These are phyloP conservation scores for Quercus rubra DNA, from an alignment of 306 rosid genomes.

Conservation along the genomic window DNA sequence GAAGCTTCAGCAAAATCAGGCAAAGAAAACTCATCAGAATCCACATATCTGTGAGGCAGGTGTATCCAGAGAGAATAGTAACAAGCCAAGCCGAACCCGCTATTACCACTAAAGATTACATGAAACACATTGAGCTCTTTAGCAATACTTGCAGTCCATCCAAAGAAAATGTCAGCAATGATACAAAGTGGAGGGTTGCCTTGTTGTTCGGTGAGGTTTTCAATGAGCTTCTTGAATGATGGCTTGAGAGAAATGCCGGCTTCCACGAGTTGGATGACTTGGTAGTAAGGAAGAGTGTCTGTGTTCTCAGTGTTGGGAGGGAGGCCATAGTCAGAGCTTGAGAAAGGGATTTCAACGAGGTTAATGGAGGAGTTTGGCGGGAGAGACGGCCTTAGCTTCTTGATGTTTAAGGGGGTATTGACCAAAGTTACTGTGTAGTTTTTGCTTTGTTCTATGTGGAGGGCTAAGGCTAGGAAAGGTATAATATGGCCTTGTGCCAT, in stretches of 20 bases:
- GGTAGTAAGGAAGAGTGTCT: constrained; percentile 48
- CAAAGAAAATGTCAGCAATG: constrained; percentile 61
- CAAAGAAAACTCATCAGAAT: constrained; percentile 23
- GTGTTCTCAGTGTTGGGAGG: constrained; percentile 62
- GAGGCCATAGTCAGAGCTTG: constrained; percentile 42
- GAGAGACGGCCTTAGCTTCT: constrained; percentile 38
- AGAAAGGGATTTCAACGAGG: constrained; percentile 46
- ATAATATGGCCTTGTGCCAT: constrained; percentile 77
- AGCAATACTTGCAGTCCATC: constrained; percentile 57
- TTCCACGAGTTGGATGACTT: constrained; percentile 44
- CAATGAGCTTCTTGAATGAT: constrained; percentile 32
- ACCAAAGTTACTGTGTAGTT: constrained; percentile 28
- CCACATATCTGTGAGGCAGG: constrained; percentile 43
- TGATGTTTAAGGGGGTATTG: constrained; percentile 49
- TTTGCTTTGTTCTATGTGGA: constrained; percentile 28
- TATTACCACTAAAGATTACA: constrained; percentile 32
- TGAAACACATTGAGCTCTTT: constrained; percentile 48
- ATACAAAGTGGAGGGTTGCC: constrained; percentile 28
- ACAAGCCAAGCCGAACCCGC: constrained; percentile 60
- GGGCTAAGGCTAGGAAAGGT: constrained; percentile 55
- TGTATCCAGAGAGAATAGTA: constrained; percentile 60
- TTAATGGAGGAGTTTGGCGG: constrained; percentile 44
- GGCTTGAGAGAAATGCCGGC: constrained; percentile 43
- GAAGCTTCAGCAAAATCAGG: constrained; percentile 62
- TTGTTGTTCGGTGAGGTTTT: background rate